A percentile compares a stretch with the other conserved stretches of the same genome.
Conservation (phyloP, 2,329 filamentous ascomycete genomes). For the Tothia fuscella region DNA sequence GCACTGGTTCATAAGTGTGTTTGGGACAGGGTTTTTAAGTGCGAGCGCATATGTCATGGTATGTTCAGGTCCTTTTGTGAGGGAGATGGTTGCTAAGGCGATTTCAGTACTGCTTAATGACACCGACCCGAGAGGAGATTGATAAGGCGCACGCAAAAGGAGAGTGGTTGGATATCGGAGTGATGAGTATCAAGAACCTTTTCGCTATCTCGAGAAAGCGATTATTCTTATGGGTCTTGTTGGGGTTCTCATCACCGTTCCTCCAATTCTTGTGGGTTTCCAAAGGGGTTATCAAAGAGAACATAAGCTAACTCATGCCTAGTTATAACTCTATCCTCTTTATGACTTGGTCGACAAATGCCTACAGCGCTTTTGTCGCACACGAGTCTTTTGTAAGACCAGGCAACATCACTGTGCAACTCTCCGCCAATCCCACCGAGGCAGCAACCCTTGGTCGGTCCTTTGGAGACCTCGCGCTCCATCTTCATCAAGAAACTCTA, state of each 20-base stretch:
- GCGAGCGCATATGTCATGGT: constrained; percentile 11
- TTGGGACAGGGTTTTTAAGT: constrained; percentile 8
- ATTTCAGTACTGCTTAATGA: constrained; percentile 29
- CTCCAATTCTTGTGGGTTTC: constrained; percentile 25
- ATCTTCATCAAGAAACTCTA: not conserved
- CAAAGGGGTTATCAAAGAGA: not conserved
- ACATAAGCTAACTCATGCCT: not conserved
- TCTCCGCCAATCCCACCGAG: not conserved
- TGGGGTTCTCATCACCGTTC: constrained; percentile 22
- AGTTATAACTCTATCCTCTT: constrained; percentile 8
- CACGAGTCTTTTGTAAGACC: constrained; percentile 6
- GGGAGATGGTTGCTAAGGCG: not conserved
- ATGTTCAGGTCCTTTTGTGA: not conserved
- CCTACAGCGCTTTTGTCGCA: constrained; percentile 9
- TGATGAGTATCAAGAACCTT: constrained; percentile 31
- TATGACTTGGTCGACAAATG: constrained; percentile 5
- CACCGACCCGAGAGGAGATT: constrained; percentile 38
- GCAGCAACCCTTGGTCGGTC: not conserved
- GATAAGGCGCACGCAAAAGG: constrained; percentile 33
- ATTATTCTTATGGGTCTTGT: constrained; percentile 16
- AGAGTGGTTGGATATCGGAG: constrained; percentile 34
- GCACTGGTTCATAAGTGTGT: constrained; percentile 8
- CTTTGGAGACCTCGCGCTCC: not conserved
- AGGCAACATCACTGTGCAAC: constrained; percentile 1
- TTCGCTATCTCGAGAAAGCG: constrained; percentile 15